Percentiles rank a stretch among this genome's conserved stretches.
These are phyloP conservation scores for Blastomyces emzantsi DNA, from an alignment of 2,329 filamentous ascomycete genomes.

Conservation along the genomic window DNA sequence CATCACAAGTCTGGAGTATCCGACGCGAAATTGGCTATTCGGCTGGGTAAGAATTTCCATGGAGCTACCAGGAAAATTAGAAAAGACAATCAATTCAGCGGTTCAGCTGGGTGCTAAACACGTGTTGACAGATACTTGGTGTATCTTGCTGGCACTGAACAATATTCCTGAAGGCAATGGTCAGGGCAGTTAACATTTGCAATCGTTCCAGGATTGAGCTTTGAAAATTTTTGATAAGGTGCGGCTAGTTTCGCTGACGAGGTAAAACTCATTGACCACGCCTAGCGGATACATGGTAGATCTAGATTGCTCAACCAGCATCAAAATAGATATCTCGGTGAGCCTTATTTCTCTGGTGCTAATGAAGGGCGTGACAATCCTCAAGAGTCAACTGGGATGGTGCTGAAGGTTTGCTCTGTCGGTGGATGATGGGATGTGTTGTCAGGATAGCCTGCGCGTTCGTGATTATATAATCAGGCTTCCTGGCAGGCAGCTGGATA, in stretches of 20 bases:
- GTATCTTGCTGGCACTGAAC: not conserved
- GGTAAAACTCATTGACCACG: no score
- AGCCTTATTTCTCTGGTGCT: not conserved
- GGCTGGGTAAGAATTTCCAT: not conserved
- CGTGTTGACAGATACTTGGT: not conserved
- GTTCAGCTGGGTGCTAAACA: not conserved
- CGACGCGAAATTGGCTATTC: not conserved
- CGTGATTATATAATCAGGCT: no score
- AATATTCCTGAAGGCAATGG: not conserved
- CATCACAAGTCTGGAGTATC: not conserved
- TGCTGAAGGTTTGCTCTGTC: no score
- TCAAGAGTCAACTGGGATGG: no score
- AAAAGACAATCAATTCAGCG: not conserved
- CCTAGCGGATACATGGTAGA: no score
- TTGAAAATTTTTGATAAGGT: not conserved
- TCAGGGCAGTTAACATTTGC: not conserved
- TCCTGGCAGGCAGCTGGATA: not conserved
- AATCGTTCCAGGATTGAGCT: not conserved
- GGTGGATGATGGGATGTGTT: no score
- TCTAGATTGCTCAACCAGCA: not conserved
- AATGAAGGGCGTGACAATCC: not conserved
- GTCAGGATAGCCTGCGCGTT: no score
- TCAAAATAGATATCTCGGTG: not conserved
- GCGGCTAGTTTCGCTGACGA: not conserved
- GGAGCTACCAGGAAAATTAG: no score